phyloP scores from a whole-genome alignment of 495 filamentous ascomycete species.

The Lasiosphaeriaceae sp. region DNA sequence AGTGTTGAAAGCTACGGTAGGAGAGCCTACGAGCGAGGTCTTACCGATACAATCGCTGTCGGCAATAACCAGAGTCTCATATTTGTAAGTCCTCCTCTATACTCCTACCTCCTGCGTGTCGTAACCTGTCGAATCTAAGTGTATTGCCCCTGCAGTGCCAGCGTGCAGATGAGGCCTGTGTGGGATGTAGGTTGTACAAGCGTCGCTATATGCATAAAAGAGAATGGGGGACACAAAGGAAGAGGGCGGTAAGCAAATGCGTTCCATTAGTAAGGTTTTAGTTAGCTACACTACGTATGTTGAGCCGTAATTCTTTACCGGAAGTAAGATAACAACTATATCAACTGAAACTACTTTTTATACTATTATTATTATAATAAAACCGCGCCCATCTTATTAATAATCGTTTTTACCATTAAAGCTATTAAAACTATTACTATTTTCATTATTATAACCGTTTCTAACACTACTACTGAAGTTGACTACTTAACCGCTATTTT shows the following conservation, averaged over 20 bases:
- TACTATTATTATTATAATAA: too few species aligned
- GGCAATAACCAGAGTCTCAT: not conserved
- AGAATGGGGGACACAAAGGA: not conserved
- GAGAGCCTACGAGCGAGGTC: not conserved
- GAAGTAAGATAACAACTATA: too few species aligned
- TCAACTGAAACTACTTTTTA: too few species aligned
- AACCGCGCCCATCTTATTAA: too few species aligned
- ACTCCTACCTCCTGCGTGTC: not conserved
- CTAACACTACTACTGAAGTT: too few species aligned
- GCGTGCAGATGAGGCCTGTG: not conserved
- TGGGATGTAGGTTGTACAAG: not conserved
- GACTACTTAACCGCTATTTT: too few species aligned
- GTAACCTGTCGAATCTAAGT: not conserved
- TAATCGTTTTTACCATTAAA: too few species aligned
- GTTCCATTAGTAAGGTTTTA: too few species aligned
- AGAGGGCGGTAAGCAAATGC: not conserved
- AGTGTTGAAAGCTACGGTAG: not conserved
- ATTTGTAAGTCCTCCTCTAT: not conserved
- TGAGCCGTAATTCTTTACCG: too few species aligned
- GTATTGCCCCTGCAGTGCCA: not conserved
- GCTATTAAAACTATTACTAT: too few species aligned
- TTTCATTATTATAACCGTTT: too few species aligned
- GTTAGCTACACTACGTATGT: too few species aligned
- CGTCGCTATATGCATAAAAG: not conserved
- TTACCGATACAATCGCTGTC: not conserved